Conservation (phyloP, 2,329 filamentous ascomycete genomes). For the Botrytis byssoidea region DNA sequence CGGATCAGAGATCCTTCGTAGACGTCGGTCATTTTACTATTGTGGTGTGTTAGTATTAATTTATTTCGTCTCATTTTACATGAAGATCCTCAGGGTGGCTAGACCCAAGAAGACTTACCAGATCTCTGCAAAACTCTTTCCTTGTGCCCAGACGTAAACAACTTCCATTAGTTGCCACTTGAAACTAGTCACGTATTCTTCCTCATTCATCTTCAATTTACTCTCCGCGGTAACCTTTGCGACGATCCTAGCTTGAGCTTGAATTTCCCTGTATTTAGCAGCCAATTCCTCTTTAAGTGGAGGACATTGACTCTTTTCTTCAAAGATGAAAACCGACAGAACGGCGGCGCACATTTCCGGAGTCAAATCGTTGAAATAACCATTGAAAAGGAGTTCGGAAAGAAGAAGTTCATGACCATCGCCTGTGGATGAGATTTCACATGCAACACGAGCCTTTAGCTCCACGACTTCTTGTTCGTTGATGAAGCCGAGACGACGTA, state of each 20-base stretch:
- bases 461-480: conserved; percentile 94
- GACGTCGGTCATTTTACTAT: conserved; percentile 96
- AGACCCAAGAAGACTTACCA: conserved; percentile 63
- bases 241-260: conserved; percentile 80
- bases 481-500: conserved; percentile 92
- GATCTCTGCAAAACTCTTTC: conserved; percentile 86
- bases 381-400: conserved; percentile 90
- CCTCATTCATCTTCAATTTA: conserved; percentile 90
- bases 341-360: conserved; percentile 85
- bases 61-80: neutral
- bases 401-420: conserved; percentile 90
- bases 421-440: conserved; percentile 84
- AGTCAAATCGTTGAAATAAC: conserved; percentile 94
- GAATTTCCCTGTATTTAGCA: conserved; percentile 83
- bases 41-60: neutral
- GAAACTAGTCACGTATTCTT: conserved; percentile 85
- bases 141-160: conserved; percentile 87
- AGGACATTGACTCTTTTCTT: conserved; percentile 84
- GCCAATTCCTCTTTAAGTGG: conserved; percentile 78
- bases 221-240: conserved; percentile 94
- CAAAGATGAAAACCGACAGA: conserved; percentile 93
- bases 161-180: conserved; percentile 98
- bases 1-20: conserved; percentile 97
- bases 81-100: conserved; percentile 11
- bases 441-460: conserved; percentile 94